Percentiles rank a stretch among this genome's conserved stretches.
These are phyloP conservation scores for Aspergillus brasiliensis DNA, from an alignment of 2,329 filamentous ascomycete species.

Conservation along the genomic window DNA sequence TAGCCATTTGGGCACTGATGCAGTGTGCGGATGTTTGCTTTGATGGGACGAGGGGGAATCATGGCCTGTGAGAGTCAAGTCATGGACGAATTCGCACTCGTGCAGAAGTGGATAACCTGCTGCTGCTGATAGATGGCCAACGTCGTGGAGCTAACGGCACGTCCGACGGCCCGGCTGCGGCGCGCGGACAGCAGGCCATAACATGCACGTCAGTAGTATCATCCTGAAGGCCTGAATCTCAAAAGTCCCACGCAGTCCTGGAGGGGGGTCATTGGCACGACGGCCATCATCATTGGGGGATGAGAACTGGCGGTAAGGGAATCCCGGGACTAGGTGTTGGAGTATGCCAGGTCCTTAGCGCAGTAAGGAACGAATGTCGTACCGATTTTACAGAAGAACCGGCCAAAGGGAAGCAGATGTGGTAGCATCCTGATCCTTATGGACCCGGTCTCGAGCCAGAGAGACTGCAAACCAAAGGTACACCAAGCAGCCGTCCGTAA, in stretches of 20 bases:
- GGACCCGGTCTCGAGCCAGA: background rate
- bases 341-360: constrained; percentile 13
- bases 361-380: constrained; percentile 12
- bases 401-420: constrained; percentile 9
- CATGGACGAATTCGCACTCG: constrained; percentile 22
- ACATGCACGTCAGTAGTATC: constrained; percentile 23
- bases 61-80: constrained; percentile 7
- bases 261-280: constrained; percentile 21
- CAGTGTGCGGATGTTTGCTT: constrained; percentile 17
- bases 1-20: constrained; percentile 25
- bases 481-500: background rate
- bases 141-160: constrained; percentile 26
- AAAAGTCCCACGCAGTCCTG: constrained; percentile 12
- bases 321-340: constrained; percentile 14
- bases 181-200: constrained; percentile 26
- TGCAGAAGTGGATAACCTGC: constrained; percentile 25
- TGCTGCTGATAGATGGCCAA: constrained; percentile 14
- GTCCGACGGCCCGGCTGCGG: constrained; percentile 28
- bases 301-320: constrained; percentile 26
- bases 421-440: constrained; percentile 5
- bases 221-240: constrained; percentile 17
- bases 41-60: constrained; percentile 7
- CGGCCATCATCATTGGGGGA: constrained; percentile 27
- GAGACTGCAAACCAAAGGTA: background rate
- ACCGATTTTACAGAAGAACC: constrained; percentile 15